A percentile compares a stretch with the other conserved stretches of the same genome.
These are phyloP conservation scores for Lomentospora prolificans DNA, from an alignment of 2,329 filamentous ascomycete genomes.

Conservation along the genomic window DNA sequence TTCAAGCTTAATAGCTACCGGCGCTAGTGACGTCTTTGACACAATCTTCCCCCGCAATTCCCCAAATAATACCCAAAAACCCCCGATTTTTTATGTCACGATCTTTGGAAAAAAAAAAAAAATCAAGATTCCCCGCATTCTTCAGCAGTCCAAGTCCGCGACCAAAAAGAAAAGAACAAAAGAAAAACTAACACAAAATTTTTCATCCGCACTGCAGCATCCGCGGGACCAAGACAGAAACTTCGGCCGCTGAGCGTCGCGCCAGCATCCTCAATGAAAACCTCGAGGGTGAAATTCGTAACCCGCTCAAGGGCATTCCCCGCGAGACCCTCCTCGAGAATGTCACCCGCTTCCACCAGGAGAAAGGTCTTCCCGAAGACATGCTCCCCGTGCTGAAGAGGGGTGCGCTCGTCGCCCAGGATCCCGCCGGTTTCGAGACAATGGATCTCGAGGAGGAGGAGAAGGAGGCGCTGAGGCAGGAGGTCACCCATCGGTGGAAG, in stretches of 20 bases:
- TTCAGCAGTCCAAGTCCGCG: too few relatives aligned
- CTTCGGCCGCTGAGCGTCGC: neutral
- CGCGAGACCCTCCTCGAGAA: slow-evolving; percentile 40
- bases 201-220: neutral
- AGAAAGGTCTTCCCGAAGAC: slow-evolving; percentile 35
- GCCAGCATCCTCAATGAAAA: slow-evolving; percentile 12
- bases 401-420: slow-evolving; percentile 20
- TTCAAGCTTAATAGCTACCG: neutral
- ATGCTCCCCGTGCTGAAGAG: slow-evolving; percentile 27
- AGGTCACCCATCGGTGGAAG: slow-evolving; percentile 38
- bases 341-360: slow-evolving; percentile 42
- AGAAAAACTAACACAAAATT: neutral
- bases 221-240: neutral
- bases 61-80: neutral
- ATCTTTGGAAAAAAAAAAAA: neutral
- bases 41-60: neutral
- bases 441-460: slow-evolving; percentile 34
- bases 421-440: slow-evolving; percentile 35
- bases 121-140: too few relatives aligned
- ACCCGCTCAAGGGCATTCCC: slow-evolving; percentile 41
- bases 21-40: neutral
- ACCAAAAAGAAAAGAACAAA: neutral
- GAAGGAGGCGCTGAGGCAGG: slow-evolving; percentile 27
- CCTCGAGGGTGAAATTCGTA: slow-evolving; percentile 25
- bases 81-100: neutral